Conservation (phyloP, 441 rosid genomes). For the Lepidium campestre region DNA sequence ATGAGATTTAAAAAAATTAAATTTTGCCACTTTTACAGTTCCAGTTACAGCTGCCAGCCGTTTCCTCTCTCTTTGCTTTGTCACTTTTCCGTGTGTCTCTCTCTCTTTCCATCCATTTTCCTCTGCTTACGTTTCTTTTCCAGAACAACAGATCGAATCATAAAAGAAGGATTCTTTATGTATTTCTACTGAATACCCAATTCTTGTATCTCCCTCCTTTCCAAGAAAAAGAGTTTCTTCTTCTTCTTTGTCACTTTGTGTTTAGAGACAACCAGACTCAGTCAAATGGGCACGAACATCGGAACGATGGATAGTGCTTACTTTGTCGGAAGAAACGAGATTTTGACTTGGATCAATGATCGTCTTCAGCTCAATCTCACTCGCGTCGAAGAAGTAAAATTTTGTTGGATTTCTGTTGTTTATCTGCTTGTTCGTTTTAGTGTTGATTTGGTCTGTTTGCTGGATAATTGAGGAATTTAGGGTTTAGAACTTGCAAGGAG, state of each 20-base stretch:
- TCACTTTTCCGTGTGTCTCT: not conserved
- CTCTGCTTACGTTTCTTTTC: constrained; percentile 24
- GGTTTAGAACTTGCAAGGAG: not conserved
- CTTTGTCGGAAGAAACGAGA: constrained; percentile 95
- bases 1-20: not conserved
- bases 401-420: not conserved
- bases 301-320: constrained; percentile 99
- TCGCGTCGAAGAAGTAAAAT: constrained; percentile 76
- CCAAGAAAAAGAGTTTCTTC: not conserved
- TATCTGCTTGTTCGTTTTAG: constrained; percentile 6
- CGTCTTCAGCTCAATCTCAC: constrained; percentile 88
- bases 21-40: not conserved
- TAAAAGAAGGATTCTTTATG: not conserved
- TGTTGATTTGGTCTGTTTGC: not conserved
- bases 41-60: constrained; percentile 25
- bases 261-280: not conserved
- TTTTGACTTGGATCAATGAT: constrained; percentile 83
- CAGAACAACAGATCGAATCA: constrained; percentile 8
- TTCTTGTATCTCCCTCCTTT: not conserved
- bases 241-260: not conserved
- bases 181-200: not conserved
- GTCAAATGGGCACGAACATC: constrained; percentile 69
- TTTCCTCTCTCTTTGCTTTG: not conserved
- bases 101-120: constrained; percentile 1
- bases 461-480: not conserved